Evolutionary conservation across 441 rosid genomes (phyloP).

Genomic region (Erysimum pusillum): DNA sequence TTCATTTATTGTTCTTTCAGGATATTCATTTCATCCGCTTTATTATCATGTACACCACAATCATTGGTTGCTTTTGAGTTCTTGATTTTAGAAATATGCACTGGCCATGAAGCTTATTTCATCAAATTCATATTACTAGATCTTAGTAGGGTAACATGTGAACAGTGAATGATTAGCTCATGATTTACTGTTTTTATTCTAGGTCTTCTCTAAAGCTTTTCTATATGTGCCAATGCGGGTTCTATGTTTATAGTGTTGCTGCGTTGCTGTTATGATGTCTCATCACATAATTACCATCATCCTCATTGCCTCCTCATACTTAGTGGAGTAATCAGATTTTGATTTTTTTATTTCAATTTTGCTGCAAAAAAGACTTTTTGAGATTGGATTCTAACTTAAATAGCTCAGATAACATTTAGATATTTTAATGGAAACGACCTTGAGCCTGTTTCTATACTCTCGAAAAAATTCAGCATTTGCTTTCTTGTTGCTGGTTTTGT

Average conservation of each 20-base stretch:
- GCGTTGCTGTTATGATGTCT: conserved; percentile 92
- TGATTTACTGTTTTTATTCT: conserved; percentile 19
- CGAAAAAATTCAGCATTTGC: neutral
- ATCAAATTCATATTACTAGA: neutral
- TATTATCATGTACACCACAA: no score
- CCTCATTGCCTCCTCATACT: conserved; percentile 77
- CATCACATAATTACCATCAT: conserved; percentile 86
- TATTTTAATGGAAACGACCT: neutral
- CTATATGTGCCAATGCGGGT: conserved; percentile 92
- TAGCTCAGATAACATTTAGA: neutral
- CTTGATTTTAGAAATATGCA: conserved; percentile 17
- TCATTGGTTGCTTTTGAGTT: neutral
- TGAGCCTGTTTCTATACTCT: neutral
- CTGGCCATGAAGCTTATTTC: conserved; percentile 17
- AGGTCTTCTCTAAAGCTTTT: conserved; percentile 64
- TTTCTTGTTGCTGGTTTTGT: neutral
- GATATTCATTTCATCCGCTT: no score
- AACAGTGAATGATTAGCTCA: neutral
- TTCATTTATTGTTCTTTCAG: neutral
- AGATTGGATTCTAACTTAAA: neutral
- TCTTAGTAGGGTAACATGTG: neutral
- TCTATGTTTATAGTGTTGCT: conserved; percentile 73
- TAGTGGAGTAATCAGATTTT: conserved; percentile 58
- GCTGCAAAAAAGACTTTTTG: neutral
- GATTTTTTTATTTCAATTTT: conserved; percentile 3